These are phyloP conservation scores for Cordia subcordata DNA, from an alignment of 257 asterid genomes.

Conservation along the genomic window DNA sequence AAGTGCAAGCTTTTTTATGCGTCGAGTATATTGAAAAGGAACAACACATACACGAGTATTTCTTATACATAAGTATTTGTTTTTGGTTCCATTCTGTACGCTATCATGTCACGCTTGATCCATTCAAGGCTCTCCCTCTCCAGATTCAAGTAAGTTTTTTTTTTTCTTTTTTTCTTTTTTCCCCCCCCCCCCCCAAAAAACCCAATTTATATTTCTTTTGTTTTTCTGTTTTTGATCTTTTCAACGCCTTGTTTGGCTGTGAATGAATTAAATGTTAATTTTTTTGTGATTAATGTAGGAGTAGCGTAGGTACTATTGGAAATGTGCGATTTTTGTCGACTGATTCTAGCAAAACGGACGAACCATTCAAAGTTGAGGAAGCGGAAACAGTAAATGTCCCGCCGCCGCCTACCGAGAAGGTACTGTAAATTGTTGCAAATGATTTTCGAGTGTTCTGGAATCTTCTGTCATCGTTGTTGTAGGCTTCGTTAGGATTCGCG, in stretches of 20 bases:
- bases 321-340: constrained; percentile 50
- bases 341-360: constrained; percentile 37
- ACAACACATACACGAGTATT: not conserved
- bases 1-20: too few relatives aligned
- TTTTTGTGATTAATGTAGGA: constrained; percentile 20
- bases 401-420: constrained; percentile 89
- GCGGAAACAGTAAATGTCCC: constrained; percentile 78
- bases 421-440: constrained; percentile 5
- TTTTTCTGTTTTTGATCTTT: not conserved
- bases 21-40: too few relatives aligned
- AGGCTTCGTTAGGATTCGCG: too few relatives aligned
- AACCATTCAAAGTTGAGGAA: constrained; percentile 61
- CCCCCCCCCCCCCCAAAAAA: too few relatives aligned
- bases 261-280: not conserved
- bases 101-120: constrained; percentile 64
- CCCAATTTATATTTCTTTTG: not conserved
- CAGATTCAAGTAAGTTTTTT: constrained; percentile 46
- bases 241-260: not conserved
- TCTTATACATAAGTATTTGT: not conserved
- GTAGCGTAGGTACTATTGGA: constrained; percentile 32
- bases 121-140: constrained; percentile 38
- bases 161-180: too few relatives aligned
- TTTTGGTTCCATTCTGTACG: not conserved
- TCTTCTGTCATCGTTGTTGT: too few relatives aligned
- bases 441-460: too few relatives aligned